Conservation (phyloP, 2,329 filamentous ascomycete species). For the Lithohypha guttulata region DNA sequence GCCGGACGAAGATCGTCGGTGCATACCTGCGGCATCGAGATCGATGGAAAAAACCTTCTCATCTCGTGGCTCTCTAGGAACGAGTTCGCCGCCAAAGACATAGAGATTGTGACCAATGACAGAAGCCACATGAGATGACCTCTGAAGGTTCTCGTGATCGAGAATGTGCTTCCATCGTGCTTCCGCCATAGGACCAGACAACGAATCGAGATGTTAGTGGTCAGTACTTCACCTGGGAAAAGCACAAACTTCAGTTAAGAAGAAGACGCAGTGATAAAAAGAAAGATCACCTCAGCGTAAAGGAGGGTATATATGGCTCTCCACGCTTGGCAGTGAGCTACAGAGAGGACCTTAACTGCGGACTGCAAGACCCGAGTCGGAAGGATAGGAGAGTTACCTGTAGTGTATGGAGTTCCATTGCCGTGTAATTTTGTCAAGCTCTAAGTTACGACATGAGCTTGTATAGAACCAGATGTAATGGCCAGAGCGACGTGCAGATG, state of each 20-base stretch:
- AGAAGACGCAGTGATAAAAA: too few relatives aligned
- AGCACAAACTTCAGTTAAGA: too few relatives aligned
- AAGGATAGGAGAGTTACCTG: too few relatives aligned
- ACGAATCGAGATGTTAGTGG: too few relatives aligned
- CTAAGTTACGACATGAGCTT: too few relatives aligned
- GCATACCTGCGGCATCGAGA: conserved; percentile 10
- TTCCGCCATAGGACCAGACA: conserved; percentile 1
- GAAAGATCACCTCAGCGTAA: too few relatives aligned
- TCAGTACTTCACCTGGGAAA: too few relatives aligned
- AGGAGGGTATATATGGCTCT: too few relatives aligned
- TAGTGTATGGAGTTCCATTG: too few relatives aligned
- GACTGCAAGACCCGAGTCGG: not conserved
- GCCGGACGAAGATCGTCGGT: conserved; percentile 38
- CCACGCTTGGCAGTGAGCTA: not conserved
- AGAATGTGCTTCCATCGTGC: conserved; percentile 4
- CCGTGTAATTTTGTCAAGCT: too few relatives aligned
- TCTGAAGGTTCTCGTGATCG: conserved; percentile 38
- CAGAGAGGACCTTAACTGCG: not conserved
- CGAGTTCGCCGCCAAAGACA: conserved; percentile 68
- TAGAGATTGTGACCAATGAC: conserved; percentile 49
- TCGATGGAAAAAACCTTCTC: conserved; percentile 59
- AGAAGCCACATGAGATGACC: conserved; percentile 64
- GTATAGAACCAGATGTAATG: too few relatives aligned
- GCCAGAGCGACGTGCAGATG: too few relatives aligned
- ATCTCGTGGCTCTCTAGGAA: conserved; percentile 56